Evolutionary conservation across 2,329 filamentous ascomycete species (phyloP), one percentile per base, ranked within the genome.

Genomic region (Sclerotinia nivalis): DNA sequence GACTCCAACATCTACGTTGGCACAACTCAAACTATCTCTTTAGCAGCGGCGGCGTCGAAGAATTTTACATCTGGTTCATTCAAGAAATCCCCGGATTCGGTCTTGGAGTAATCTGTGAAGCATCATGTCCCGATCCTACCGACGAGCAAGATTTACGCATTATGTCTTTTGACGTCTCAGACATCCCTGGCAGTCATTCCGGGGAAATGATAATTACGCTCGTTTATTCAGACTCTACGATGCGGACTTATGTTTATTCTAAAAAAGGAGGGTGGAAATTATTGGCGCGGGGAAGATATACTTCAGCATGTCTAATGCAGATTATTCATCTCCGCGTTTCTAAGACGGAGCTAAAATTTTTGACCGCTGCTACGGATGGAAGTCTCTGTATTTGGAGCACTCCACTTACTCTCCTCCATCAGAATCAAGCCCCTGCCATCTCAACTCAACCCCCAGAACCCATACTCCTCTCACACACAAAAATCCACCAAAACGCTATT

Each of bases 11-110:
- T 49, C 73, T 79, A 12, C 86, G 86, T 71, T 98, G 93, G 92
- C 88, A 91, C 1, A 85, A 87, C 60, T 70, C 73, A 22, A 66
- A 73, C 13, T 91, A 90, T 74, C 86, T 99, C 2, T 91, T 98
- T 78, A 97, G 92, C 73, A 94, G 93, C 75, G 93, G 88, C 8
- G 96, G 94, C 0, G 90, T 89, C 71, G 95, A 97, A 78, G 95
- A 99, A 79, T 91, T 98, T 73, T 95, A 90, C 75, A 86, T 94
- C 15, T 99, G 96, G 95, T 85, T 87, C 54, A 82, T 60, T 76
- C 77, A 15, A 78, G 91, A 9, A 83, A 88, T 37, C 82, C 84
- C 1, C 80, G 87, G 69, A 50, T 77, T 77, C 18, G 84, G 85
- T 4, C 79, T 89, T 2, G 87, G 85, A 0, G 83, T 89, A 2